phyloP scores from a whole-genome alignment of 73 alveolate species.

The Durusdinium trenchii region DNA sequence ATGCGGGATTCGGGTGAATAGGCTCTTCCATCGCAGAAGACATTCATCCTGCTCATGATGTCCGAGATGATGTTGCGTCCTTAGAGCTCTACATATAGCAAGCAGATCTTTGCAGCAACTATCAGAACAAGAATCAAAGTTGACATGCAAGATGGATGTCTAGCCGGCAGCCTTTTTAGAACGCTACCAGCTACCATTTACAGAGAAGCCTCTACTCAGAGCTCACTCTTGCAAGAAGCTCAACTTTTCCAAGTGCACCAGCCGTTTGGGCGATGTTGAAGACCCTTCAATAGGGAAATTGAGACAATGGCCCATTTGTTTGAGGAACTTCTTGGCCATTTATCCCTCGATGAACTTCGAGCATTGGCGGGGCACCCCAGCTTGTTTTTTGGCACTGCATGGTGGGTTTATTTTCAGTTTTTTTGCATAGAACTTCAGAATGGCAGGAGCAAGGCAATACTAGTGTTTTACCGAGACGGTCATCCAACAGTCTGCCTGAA shows the following conservation, averaged over 20 bases:
- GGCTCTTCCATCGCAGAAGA: slow-evolving; percentile 90
- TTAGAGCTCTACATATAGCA: background rate
- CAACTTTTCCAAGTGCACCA: too few species aligned
- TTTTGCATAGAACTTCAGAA: too few species aligned
- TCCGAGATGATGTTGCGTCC: slow-evolving; percentile 68
- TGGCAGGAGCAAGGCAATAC: too few species aligned
- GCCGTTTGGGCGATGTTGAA: too few species aligned
- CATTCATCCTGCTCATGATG: slow-evolving; percentile 67
- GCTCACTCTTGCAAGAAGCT: too few species aligned
- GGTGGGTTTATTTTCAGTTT: too few species aligned
- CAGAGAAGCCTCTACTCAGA: too few species aligned
- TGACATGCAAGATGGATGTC: background rate
- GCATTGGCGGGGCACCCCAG: slow-evolving; percentile 41
- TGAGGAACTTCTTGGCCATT: slow-evolving; percentile 81
- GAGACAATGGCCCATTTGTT: background rate
- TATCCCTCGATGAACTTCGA: slow-evolving; percentile 90
- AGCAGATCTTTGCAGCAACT: too few species aligned
- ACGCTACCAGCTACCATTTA: background rate
- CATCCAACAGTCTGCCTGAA: too few species aligned
- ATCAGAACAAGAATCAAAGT: background rate
- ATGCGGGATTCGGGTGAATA: background rate
- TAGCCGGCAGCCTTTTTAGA: background rate
- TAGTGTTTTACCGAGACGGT: too few species aligned
- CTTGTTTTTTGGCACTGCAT: too few species aligned
- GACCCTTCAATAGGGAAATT: too few species aligned